These are phyloP conservation scores for Grifola frondosa DNA, from an alignment of 1,284 basidiomycete genomes.

Conservation along the genomic window DNA sequence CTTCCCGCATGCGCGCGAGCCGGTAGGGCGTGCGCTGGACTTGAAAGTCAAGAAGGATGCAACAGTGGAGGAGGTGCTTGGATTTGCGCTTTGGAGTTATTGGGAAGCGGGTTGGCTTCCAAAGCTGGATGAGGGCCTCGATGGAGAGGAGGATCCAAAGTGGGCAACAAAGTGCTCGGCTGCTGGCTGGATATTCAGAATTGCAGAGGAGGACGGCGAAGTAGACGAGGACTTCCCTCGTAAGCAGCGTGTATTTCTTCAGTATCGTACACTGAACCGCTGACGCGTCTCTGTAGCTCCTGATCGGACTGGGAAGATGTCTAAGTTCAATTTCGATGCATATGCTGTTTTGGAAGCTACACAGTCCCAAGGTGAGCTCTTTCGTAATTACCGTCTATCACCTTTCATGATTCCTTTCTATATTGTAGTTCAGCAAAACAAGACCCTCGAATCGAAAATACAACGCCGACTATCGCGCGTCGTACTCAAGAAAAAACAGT, in stretches of 20 bases:
- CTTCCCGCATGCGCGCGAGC: slow-evolving; percentile 81
- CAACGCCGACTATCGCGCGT: slow-evolving; percentile 74
- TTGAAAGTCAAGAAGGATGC: slow-evolving; percentile 84
- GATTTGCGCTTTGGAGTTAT: slow-evolving; percentile 88
- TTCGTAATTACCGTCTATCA: slow-evolving; percentile 1
- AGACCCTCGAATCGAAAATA: slow-evolving; percentile 72
- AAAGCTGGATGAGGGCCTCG: slow-evolving; percentile 65
- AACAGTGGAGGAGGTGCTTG: slow-evolving; percentile 93
- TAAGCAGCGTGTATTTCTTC: slow-evolving; percentile 46
- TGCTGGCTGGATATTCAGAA: slow-evolving; percentile 91
- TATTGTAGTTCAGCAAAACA: slow-evolving; percentile 73
- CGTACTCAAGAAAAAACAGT: slow-evolving; percentile 61
- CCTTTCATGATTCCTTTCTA: not conserved
- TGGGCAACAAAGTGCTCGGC: slow-evolving; percentile 65
- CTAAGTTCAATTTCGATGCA: slow-evolving; percentile 89
- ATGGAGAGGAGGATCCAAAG: slow-evolving; percentile 61
- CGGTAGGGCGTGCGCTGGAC: slow-evolving; percentile 55
- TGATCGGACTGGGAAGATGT: slow-evolving; percentile 82
- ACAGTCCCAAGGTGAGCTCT: slow-evolving; percentile 68
- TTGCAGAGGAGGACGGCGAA: slow-evolving; percentile 96
- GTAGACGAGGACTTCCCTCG: slow-evolving; percentile 98
- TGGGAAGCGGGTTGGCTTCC: slow-evolving; percentile 88
- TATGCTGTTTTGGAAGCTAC: slow-evolving; percentile 85
- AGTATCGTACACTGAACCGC: not conserved
- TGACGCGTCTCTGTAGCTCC: slow-evolving; percentile 58